Percentiles rank a stretch among this genome's conserved stretches.
Conservation (phyloP, 1,284 basidiomycete genomes). For the Sutorius eximius region DNA sequence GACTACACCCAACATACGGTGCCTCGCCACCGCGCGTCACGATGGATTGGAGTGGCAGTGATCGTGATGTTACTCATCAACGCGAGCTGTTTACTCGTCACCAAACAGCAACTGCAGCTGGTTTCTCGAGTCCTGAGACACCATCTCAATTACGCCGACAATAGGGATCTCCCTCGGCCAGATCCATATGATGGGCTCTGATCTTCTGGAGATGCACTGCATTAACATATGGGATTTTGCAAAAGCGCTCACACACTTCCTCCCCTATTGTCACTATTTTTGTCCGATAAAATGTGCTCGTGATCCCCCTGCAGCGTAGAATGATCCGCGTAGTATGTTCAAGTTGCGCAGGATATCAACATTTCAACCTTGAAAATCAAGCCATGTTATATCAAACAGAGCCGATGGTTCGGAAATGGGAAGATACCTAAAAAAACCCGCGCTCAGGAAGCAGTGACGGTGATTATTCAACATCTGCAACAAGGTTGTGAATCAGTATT, state of each 20-base stretch:
- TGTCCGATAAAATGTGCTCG: neutral
- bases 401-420: no score
- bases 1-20: neutral
- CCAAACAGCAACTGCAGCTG: slow-evolving; percentile 17
- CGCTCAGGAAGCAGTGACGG: no score
- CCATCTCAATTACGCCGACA: slow-evolving; percentile 23
- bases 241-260: neutral
- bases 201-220: neutral
- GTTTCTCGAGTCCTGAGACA: slow-evolving; percentile 20
- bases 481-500: no score
- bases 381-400: neutral
- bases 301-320: neutral
- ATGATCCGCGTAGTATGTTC: neutral
- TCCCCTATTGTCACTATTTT: neutral
- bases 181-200: slow-evolving; percentile 33
- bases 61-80: slow-evolving; percentile 27
- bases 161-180: slow-evolving; percentile 28
- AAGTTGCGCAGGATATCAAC: neutral
- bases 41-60: slow-evolving; percentile 19
- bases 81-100: slow-evolving; percentile 19
- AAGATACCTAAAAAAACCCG: no score
- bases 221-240: no score
- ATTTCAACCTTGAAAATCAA: neutral
- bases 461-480: no score
- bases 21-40: neutral